Base-by-base conservation (phyloP, 257 asterid genomes). In the Verbena officinalis region DNA sequence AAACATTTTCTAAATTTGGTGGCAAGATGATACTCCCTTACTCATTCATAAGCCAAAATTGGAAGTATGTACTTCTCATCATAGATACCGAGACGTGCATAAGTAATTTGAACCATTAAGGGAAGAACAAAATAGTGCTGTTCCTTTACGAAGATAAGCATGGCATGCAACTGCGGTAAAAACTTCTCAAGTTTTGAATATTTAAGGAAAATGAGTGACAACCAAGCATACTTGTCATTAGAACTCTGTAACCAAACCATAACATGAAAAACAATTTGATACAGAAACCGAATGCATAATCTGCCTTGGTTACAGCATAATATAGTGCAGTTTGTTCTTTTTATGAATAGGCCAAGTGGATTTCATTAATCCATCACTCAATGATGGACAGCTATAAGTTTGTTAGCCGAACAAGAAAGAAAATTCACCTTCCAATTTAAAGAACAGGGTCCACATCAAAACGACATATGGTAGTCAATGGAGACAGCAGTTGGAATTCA, bases 221-320 rank as follows among this genome's bases (percentile, higher is more conserved):
- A 36, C 40, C 42, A 63, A 64, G 30, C 31, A 56, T 3, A 14
- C n/a, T n/a, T n/a, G n/a, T n/a, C n/a, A n/a, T n/a, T n/a, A n/a
- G n/a, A n/a, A n/a, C n/a, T n/a, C n/a, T n/a, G n/a, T n/a, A n/a
- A n/a, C n/a, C n/a, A n/a, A n/a, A n/a, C n/a, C n/a, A 27, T 27
- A 27, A 5, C 33, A 27, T 27, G 33, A n/a, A n/a, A n/a, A n/a
- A n/a, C n/a, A n/a, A n/a, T n/a, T n/a, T n/a, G 33, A 27, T 5
- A 27, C 4, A 27, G 33, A 27, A 27, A 2, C 33, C 5, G 33
- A 27, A 27, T 27, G n/a, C n/a, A n/a, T 63, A 55, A 30, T 39
- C 34, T 59, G 42, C 5, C 33, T 27, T 51, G 20, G 38, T 24
- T 34, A 44, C 65, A 55, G 30, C 50, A 52, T 53, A 44, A 58